A percentile compares a stretch with the other conserved stretches of the same genome.
phyloP scores from a whole-genome alignment of 2,329 filamentous ascomycete genomes.

The Dothideomycetidae sp. region DNA sequence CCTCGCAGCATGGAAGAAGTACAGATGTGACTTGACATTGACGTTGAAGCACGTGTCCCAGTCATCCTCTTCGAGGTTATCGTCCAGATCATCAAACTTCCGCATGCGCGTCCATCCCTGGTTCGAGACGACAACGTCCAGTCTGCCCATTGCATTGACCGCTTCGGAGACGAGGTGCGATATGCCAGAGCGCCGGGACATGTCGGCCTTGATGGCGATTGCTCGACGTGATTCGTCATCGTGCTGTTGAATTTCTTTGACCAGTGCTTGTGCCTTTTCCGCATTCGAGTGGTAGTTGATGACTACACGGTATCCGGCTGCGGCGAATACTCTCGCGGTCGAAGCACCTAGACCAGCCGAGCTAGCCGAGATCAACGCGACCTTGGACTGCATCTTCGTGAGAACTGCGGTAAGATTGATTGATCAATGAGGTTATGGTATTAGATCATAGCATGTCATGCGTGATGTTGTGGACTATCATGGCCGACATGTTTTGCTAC shows the following conservation, averaged over 20 bases:
- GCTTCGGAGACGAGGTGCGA: constrained; percentile 7
- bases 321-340: constrained; percentile 26
- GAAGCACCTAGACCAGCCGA: constrained; percentile 28
- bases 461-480: too few relatives aligned
- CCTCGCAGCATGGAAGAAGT: constrained; percentile 39
- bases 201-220: constrained; percentile 14
- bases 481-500: too few relatives aligned
- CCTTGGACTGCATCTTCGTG: constrained; percentile 19
- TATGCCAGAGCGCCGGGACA: constrained; percentile 8
- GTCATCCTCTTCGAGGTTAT: constrained; percentile 39
- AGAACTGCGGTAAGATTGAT: too few relatives aligned
- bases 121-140: constrained; percentile 12
- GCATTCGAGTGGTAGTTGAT: constrained; percentile 27
- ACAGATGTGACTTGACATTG: constrained; percentile 45
- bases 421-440: too few relatives aligned
- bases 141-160: constrained; percentile 7
- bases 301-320: constrained; percentile 17
- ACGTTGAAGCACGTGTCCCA: constrained; percentile 43
- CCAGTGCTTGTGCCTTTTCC: constrained; percentile 21
- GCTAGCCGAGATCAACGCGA: constrained; percentile 28
- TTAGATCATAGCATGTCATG: too few relatives aligned
- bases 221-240: constrained; percentile 20
- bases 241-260: constrained; percentile 22
- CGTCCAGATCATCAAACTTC: constrained; percentile 32
- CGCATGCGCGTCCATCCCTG: constrained; percentile 37